Percentiles rank a stretch among this genome's conserved stretches.
phyloP scores from a whole-genome alignment of 306 rosid genomes.

The Malus fusca region DNA sequence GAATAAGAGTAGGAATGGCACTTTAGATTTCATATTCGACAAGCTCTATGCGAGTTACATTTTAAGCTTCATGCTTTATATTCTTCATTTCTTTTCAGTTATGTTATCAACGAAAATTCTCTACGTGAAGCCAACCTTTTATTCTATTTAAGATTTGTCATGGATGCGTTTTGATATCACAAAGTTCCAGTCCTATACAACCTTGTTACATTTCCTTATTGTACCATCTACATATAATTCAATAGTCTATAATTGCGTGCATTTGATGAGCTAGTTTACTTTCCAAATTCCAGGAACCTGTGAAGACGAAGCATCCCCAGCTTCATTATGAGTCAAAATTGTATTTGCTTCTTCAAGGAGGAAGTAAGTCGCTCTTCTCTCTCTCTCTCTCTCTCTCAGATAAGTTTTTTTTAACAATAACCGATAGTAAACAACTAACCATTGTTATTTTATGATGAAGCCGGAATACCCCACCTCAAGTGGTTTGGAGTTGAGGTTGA shows the following conservation, averaged over 20 bases:
- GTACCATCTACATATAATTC: not conserved
- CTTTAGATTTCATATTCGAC: not conserved
- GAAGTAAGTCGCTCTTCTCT: constrained; percentile 52
- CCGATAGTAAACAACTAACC: constrained; percentile 15
- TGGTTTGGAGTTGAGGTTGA: constrained; percentile 99
- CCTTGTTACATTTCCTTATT: not conserved
- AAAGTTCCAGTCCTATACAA: not conserved
- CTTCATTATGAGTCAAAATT: constrained; percentile 98
- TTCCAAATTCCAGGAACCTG: constrained; percentile 62
- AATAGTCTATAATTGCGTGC: not conserved
- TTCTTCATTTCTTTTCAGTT: not conserved
- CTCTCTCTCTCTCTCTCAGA: not conserved
- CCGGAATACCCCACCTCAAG: constrained; percentile 97
- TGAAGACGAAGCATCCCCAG: constrained; percentile 95
- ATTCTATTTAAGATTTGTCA: not conserved
- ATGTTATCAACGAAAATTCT: not conserved
- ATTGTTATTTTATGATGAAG: constrained; percentile 40
- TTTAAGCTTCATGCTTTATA: not conserved
- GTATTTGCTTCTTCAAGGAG: constrained; percentile 99
- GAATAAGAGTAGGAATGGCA: not conserved
- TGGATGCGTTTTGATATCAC: not conserved
- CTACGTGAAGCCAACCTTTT: not conserved
- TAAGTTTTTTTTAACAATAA: not conserved
- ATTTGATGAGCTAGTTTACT: not conserved
- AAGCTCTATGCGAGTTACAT: not conserved